Evolutionary conservation across 371 early-diverging fungal species (phyloP).

Genomic region (Mucor circinelloides): DNA sequence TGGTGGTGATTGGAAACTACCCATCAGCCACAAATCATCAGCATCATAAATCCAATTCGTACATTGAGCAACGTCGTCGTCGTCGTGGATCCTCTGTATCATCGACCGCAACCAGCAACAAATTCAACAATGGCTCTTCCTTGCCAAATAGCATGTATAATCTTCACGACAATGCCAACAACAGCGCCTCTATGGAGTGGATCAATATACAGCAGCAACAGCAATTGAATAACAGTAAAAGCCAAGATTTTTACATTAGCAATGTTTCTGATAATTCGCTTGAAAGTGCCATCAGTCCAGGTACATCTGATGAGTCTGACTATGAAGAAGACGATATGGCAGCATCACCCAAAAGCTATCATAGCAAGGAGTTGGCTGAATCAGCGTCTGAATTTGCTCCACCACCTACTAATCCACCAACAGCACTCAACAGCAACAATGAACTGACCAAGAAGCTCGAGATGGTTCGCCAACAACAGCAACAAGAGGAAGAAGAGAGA

Average conservation of each 20-base stretch:
- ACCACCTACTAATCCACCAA: neutral
- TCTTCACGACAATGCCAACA: neutral
- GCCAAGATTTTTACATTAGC: conserved; percentile 15
- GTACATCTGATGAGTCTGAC: conserved; percentile 29
- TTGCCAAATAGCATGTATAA: neutral
- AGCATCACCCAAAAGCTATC: neutral
- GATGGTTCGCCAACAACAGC: conserved; percentile 25
- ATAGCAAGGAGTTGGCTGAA: neutral
- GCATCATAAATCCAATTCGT: neutral
- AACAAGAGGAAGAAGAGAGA: conserved; percentile 36
- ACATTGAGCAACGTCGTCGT: neutral
- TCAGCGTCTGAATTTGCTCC: neutral
- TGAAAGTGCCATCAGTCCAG: conserved; percentile 41
- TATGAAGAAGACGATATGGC: conserved; percentile 14
- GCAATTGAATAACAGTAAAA: neutral
- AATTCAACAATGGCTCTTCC: neutral
- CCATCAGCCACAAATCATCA: neutral
- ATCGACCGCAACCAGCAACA: neutral
- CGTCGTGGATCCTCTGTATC: conserved; percentile 14
- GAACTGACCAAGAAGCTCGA: conserved; percentile 23
- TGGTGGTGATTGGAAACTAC: conserved; percentile 33
- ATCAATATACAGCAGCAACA: neutral
- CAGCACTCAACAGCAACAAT: neutral
- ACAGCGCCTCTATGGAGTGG: conserved; percentile 12
- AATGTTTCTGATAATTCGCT: conserved; percentile 39